Percentiles rank a stretch among this genome's conserved stretches.
Evolutionary conservation across 2,329 filamentous ascomycete species (phyloP).

Genomic region (Cladophialophora exuberans): DNA sequence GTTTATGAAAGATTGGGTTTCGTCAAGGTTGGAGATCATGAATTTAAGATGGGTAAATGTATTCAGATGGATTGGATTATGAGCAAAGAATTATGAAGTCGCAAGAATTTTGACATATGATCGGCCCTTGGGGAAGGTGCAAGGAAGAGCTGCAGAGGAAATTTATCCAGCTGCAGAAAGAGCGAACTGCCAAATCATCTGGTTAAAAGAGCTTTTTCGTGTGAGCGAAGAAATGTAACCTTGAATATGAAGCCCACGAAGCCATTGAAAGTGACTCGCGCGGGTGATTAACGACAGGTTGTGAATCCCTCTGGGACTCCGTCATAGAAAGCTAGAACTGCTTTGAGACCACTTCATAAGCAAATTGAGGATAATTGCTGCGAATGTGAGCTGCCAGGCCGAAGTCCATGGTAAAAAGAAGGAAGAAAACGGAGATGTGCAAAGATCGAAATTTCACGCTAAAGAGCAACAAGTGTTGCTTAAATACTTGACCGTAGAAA

Average conservation of each 20-base stretch:
- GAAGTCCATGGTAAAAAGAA: slow-evolving; percentile 25
- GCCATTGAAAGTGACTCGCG: slow-evolving; percentile 23
- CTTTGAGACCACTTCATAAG: slow-evolving; percentile 27
- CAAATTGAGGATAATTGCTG: slow-evolving; percentile 15
- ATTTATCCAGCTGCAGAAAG: too few relatives aligned
- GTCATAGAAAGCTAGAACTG: slow-evolving; percentile 12
- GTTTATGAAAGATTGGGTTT: slow-evolving; percentile 29
- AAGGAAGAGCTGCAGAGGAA: too few relatives aligned
- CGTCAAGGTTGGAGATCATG: slow-evolving; percentile 25
- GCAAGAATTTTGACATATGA: too few relatives aligned
- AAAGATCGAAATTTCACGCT: neutral
- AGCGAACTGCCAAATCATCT: too few relatives aligned
- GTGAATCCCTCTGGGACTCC: slow-evolving; percentile 27
- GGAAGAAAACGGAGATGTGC: neutral
- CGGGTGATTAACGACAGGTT: slow-evolving; percentile 34
- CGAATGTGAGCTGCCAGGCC: slow-evolving; percentile 32
- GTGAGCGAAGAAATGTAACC: slow-evolving; percentile 28
- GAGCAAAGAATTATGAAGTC: slow-evolving; percentile 26
- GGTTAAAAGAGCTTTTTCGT: too few relatives aligned
- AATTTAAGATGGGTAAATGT: slow-evolving; percentile 32
- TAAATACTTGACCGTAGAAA: neutral
- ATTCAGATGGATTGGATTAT: slow-evolving; percentile 33
- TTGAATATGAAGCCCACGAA: slow-evolving; percentile 32
- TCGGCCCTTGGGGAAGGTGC: neutral
- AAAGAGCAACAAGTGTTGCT: neutral